A percentile compares a stretch with the other conserved stretches of the same genome.
These are phyloP conservation scores for Coemansia reversa DNA, from an alignment of 192 early-diverging fungal species.

Conservation along the genomic window DNA sequence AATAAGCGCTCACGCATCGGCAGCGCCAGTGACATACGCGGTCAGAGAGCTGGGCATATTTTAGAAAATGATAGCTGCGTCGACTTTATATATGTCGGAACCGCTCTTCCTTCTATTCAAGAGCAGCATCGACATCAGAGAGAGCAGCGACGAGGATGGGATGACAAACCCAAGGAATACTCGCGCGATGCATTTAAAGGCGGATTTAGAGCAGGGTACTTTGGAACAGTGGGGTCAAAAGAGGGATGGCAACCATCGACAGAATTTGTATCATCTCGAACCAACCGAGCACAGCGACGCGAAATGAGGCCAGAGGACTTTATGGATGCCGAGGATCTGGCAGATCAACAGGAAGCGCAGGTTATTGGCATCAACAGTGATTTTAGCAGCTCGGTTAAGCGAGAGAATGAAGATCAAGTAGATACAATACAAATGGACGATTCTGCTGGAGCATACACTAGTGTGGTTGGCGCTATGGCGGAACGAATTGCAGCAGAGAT, in stretches of 20 bases:
- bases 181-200: constrained; percentile 93
- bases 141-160: constrained; percentile 44
- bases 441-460: not conserved
- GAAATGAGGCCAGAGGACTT: constrained; percentile 70
- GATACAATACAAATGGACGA: not conserved
- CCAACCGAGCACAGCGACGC: constrained; percentile 57
- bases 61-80: constrained; percentile 11
- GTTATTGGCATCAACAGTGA: constrained; percentile 5
- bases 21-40: not conserved
- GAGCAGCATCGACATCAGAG: constrained; percentile 1
- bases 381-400: constrained; percentile 1
- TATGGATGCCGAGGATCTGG: constrained; percentile 96
- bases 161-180: constrained; percentile 72
- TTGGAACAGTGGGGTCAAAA: constrained; percentile 94
- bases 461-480: constrained; percentile 17
- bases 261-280: constrained; percentile 78
- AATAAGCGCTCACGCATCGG: not conserved
- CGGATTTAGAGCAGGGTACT: constrained; percentile 93
- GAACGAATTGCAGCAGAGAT: constrained; percentile 21
- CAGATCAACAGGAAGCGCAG: constrained; percentile 42
- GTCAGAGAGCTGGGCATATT: not conserved
- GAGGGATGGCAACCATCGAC: constrained; percentile 66
- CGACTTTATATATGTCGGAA: constrained; percentile 44
- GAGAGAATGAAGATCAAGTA: not conserved
- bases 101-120: constrained; percentile 19